Conservation (phyloP, 2,329 filamentous ascomycete species). For the Colletotrichum sp. region DNA sequence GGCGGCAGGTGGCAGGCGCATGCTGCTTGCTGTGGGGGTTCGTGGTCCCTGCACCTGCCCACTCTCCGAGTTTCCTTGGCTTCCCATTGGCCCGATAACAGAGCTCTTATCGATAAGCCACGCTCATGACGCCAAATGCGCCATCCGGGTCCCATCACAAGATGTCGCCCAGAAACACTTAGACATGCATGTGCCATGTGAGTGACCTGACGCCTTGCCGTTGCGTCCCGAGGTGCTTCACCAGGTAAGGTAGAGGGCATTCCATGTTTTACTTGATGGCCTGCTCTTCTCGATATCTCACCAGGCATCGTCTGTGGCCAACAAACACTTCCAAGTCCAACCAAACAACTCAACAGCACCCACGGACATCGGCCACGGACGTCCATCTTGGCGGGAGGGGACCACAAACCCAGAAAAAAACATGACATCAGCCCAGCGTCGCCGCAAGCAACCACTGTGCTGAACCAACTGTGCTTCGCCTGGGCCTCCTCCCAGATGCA, state of each 20-base stretch:
- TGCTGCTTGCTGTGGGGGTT: background rate
- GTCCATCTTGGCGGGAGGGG: background rate
- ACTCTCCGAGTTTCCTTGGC: background rate
- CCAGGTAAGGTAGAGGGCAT: background rate
- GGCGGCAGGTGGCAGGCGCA: background rate
- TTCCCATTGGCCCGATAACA: background rate
- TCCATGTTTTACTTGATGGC: background rate
- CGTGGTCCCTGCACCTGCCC: background rate
- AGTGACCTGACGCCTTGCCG: constrained; percentile 3
- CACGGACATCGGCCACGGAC: background rate
- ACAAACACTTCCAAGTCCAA: background rate
- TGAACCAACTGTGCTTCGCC: background rate
- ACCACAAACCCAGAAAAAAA: background rate
- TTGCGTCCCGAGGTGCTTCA: background rate
- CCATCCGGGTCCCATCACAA: constrained; percentile 16
- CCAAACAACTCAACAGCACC: background rate
- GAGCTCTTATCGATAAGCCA: constrained; percentile 11
- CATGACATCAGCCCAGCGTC: constrained; percentile 12
- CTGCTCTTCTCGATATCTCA: background rate
- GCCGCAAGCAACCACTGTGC: background rate
- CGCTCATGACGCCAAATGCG: constrained; percentile 16
- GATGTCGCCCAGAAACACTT: background rate
- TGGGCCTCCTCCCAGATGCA: background rate
- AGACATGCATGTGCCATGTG: constrained; percentile 11
- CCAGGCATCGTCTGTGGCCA: background rate